phyloP scores from a whole-genome alignment of 2,329 filamentous ascomycete species.

The Apiospora sp. region DNA sequence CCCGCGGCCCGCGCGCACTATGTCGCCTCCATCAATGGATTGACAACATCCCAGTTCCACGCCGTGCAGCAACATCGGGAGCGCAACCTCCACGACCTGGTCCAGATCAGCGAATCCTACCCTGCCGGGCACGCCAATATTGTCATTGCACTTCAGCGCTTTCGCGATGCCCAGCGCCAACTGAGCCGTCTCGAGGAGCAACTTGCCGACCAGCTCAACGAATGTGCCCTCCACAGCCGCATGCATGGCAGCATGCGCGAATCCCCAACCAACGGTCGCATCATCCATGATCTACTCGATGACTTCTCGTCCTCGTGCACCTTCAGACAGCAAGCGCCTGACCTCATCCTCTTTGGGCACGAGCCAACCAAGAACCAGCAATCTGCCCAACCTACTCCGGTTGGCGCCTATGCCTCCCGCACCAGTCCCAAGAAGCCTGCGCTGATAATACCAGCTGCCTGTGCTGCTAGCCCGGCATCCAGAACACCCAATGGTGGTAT shows the following conservation, averaged over 20 bases:
- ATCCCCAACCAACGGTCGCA: too few relatives aligned
- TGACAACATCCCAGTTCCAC: background rate
- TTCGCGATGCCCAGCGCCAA: background rate
- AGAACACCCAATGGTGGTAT: background rate
- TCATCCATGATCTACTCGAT: background rate
- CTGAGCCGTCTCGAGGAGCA: background rate
- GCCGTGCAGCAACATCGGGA: background rate
- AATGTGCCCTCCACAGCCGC: background rate
- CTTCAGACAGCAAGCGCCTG: background rate
- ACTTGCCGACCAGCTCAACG: background rate
- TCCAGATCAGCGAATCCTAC: background rate
- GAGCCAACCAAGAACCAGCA: background rate
- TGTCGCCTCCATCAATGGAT: background rate
- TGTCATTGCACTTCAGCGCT: background rate
- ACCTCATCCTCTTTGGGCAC: background rate
- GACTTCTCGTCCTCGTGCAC: background rate
- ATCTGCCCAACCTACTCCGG: background rate
- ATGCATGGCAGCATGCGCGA: too few relatives aligned
- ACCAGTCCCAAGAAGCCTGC: background rate
- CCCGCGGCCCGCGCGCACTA: background rate
- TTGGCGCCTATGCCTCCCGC: background rate
- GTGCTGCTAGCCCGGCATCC: background rate
- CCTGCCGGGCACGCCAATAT: background rate
- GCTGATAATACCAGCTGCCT: background rate
- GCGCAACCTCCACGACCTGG: background rate